These are phyloP conservation scores for Pyrenula aspistea DNA, from an alignment of 495 filamentous ascomycete genomes.

Conservation along the genomic window DNA sequence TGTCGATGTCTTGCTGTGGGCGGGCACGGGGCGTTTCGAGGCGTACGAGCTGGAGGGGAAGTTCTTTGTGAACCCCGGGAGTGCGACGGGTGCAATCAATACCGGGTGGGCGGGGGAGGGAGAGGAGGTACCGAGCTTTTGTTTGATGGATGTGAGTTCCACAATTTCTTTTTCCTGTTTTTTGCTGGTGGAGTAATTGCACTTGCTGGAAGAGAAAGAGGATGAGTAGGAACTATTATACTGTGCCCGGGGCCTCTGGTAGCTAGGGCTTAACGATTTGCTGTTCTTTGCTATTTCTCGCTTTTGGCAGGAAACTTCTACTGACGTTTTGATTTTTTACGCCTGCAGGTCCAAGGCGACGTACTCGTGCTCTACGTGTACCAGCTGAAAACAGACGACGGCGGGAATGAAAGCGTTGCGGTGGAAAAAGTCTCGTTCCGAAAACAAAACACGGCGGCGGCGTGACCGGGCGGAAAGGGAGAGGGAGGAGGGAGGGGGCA, in stretches of 20 bases:
- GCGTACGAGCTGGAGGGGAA: conserved; percentile 97
- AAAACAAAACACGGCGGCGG: conserved; percentile 44
- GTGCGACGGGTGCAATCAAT: conserved; percentile 74
- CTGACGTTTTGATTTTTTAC: conserved; percentile 1
- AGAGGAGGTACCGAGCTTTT: conserved; percentile 88
- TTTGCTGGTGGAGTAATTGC: background rate
- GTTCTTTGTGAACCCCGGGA: conserved; percentile 98
- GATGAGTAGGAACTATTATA: background rate
- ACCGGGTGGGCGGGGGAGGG: conserved; percentile 61
- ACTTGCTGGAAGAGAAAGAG: background rate
- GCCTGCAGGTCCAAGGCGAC: conserved; percentile 80
- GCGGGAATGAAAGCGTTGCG: conserved; percentile 81
- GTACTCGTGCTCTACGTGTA: conserved; percentile 96
- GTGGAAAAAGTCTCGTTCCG: conserved; percentile 98
- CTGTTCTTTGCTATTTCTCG: no score
- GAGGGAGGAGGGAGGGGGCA: no score
- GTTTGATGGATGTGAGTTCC: conserved; percentile 90
- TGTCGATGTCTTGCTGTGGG: conserved; percentile 94
- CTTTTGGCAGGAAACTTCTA: no score
- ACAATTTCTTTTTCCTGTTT: background rate
- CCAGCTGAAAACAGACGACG: conserved; percentile 79
- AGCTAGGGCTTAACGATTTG: conserved; percentile 1
- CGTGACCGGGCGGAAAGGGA: no score
- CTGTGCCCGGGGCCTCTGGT: no score
- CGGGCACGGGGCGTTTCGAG: conserved; percentile 94